These are phyloP conservation scores for Mentha longifolia DNA, from an alignment of 257 asterid species.

Conservation along the genomic window DNA sequence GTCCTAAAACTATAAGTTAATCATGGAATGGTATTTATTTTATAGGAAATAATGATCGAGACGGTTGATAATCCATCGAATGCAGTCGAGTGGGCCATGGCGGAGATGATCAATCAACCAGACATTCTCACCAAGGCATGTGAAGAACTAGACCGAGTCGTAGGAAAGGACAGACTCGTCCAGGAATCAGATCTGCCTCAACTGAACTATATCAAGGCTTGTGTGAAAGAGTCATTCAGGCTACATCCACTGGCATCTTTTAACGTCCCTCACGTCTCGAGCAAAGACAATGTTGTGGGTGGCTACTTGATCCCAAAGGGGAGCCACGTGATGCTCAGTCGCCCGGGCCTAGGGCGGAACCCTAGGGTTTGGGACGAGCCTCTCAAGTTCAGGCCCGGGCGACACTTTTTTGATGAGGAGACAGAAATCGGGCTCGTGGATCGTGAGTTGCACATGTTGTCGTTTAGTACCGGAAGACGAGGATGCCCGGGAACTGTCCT, in stretches of 20 bases:
- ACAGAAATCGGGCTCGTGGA: slow-evolving; percentile 24
- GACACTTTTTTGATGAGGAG: slow-evolving; percentile 14
- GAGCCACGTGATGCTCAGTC: slow-evolving; percentile 40
- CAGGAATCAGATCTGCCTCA: slow-evolving; percentile 42
- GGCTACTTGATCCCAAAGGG: slow-evolving; percentile 46
- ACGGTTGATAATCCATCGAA: slow-evolving; percentile 38
- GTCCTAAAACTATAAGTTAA: no score
- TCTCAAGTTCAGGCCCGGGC: slow-evolving; percentile 34
- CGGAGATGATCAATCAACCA: slow-evolving; percentile 46
- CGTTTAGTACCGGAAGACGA: slow-evolving; percentile 44
- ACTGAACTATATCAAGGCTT: slow-evolving; percentile 38
- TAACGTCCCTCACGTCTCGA: slow-evolving; percentile 39
- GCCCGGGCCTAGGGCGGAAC: slow-evolving; percentile 43
- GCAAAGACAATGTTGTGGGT: slow-evolving; percentile 24
- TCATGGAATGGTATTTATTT: not conserved
- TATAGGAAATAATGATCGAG: slow-evolving; percentile 38
- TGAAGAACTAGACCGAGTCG: slow-evolving; percentile 32
- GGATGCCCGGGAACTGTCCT: slow-evolving; percentile 36
- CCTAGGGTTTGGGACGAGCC: slow-evolving; percentile 43
- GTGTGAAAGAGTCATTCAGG: slow-evolving; percentile 39
- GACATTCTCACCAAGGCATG: slow-evolving; percentile 11
- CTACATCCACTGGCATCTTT: slow-evolving; percentile 37
- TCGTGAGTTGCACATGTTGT: slow-evolving; percentile 24
- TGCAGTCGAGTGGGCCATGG: slow-evolving; percentile 20
- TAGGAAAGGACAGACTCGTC: slow-evolving; percentile 35